A percentile compares a stretch with the other conserved stretches of the same genome.
These are phyloP conservation scores for Russula ochroleuca DNA, from an alignment of 768 basidiomycete species.

Conservation along the genomic window DNA sequence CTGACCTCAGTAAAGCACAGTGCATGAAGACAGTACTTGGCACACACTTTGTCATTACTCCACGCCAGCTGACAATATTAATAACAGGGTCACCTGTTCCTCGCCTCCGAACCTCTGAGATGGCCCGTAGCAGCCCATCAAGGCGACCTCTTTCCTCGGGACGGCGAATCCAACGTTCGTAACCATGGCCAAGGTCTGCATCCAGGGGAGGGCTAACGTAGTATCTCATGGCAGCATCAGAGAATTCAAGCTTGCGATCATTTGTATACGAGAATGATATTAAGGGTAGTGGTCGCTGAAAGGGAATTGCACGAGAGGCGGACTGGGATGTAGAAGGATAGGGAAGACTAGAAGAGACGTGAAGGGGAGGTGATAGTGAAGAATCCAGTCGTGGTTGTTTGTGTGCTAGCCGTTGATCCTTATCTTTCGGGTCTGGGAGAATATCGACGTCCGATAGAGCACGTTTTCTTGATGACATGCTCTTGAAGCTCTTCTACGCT, in stretches of 20 bases:
- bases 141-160: slow-evolving; percentile 64
- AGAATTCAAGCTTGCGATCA: slow-evolving; percentile 53
- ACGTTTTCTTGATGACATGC: slow-evolving; percentile 21
- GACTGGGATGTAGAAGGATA: slow-evolving; percentile 28
- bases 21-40: neutral
- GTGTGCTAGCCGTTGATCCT: neutral
- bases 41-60: slow-evolving; percentile 77
- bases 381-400: neutral
- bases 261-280: slow-evolving; percentile 70
- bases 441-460: slow-evolving; percentile 11
- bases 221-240: slow-evolving; percentile 65
- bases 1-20: slow-evolving; percentile 26
- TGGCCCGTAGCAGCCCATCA: slow-evolving; percentile 60
- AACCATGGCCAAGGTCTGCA: slow-evolving; percentile 66
- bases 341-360: slow-evolving; percentile 15
- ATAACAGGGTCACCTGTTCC: slow-evolving; percentile 42
- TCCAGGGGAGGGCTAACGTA: slow-evolving; percentile 61
- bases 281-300: slow-evolving; percentile 67
- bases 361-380: neutral
- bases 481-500: neutral
- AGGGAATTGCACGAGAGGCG: slow-evolving; percentile 36
- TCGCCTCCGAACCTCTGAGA: slow-evolving; percentile 43
- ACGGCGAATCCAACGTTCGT: slow-evolving; percentile 65
- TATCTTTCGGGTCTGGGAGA: neutral
- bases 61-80: slow-evolving; percentile 69